phyloP scores from a whole-genome alignment of 2,329 filamentous ascomycete species.

The Diaporthe ampelina region DNA sequence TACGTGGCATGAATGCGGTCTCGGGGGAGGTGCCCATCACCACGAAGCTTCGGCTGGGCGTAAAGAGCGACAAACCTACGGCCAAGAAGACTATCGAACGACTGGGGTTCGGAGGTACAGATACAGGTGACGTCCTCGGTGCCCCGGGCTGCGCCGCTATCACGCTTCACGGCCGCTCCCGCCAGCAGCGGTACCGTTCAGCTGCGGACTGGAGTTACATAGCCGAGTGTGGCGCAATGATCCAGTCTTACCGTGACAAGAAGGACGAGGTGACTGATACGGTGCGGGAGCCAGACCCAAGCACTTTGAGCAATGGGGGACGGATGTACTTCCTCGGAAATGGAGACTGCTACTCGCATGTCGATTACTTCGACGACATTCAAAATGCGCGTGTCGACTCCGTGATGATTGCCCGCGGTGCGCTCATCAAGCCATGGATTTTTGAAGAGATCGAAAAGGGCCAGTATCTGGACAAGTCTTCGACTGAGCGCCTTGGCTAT shows the following conservation, averaged over 20 bases:
- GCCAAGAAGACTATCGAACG: slow-evolving; percentile 86
- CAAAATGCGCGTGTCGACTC: slow-evolving; percentile 85
- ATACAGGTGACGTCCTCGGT: slow-evolving; percentile 78
- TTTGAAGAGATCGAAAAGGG: slow-evolving; percentile 95
- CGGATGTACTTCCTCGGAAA: slow-evolving; percentile 95
- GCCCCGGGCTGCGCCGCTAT: slow-evolving; percentile 93
- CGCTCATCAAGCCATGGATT: slow-evolving; percentile 97
- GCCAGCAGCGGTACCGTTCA: slow-evolving; percentile 94
- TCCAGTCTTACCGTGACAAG: slow-evolving; percentile 83
- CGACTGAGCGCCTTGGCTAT: slow-evolving; percentile 85
- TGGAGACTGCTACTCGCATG: slow-evolving; percentile 94
- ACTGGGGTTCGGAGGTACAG: slow-evolving; percentile 83
- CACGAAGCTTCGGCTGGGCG: slow-evolving; percentile 94
- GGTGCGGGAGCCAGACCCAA: slow-evolving; percentile 79
- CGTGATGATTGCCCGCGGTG: slow-evolving; percentile 98
- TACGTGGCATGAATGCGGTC: slow-evolving; percentile 95
- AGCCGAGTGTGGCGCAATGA: slow-evolving; percentile 86
- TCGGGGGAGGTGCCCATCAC: slow-evolving; percentile 93
- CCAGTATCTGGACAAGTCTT: slow-evolving; percentile 96
- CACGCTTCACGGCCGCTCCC: slow-evolving; percentile 91
- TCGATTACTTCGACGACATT: slow-evolving; percentile 86
- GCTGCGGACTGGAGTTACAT: slow-evolving; percentile 97
- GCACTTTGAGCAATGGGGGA: slow-evolving; percentile 77
- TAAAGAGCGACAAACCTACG: slow-evolving; percentile 82
- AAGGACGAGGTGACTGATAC: slow-evolving; percentile 81